phyloP scores from a whole-genome alignment of 2,329 filamentous ascomycete species.

The Lizonia empirigonia region DNA sequence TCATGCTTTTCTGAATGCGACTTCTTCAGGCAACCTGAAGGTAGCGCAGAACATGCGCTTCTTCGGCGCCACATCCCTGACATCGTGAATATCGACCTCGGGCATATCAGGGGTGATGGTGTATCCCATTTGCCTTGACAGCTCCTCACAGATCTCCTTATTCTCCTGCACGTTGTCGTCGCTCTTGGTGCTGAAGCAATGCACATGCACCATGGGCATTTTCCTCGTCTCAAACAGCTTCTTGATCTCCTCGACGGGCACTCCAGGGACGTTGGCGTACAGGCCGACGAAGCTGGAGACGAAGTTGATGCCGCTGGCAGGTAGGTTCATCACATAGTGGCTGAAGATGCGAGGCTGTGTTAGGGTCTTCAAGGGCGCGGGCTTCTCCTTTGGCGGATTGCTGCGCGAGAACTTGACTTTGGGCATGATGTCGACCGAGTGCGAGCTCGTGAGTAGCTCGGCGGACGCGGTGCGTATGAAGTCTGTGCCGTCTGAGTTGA shows the following conservation, averaged over 20 bases:
- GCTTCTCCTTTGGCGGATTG: slow-evolving; percentile 26
- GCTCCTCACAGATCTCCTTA: slow-evolving; percentile 67
- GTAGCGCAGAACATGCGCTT: slow-evolving; percentile 98
- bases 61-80: slow-evolving; percentile 86
- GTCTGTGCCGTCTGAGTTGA: slow-evolving; percentile 78
- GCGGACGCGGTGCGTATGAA: slow-evolving; percentile 78
- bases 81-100: slow-evolving; percentile 64
- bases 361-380: slow-evolving; percentile 47
- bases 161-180: slow-evolving; percentile 70
- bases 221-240: slow-evolving; percentile 53
- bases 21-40: slow-evolving; percentile 80
- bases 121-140: slow-evolving; percentile 66
- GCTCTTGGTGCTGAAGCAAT: slow-evolving; percentile 88
- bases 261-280: slow-evolving; percentile 64
- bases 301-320: slow-evolving; percentile 86
- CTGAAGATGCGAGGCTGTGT: slow-evolving; percentile 73
- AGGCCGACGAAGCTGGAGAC: slow-evolving; percentile 77
- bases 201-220: slow-evolving; percentile 87
- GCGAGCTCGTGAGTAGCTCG: slow-evolving; percentile 59
- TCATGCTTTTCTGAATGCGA: slow-evolving; percentile 69
- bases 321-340: slow-evolving; percentile 99
- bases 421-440: slow-evolving; percentile 52
- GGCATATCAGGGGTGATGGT: slow-evolving; percentile 64
- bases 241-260: slow-evolving; percentile 31
- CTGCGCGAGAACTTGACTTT: slow-evolving; percentile 42